phyloP scores from a whole-genome alignment of 2,329 filamentous ascomycete species.

The Fusarium buxicola region DNA sequence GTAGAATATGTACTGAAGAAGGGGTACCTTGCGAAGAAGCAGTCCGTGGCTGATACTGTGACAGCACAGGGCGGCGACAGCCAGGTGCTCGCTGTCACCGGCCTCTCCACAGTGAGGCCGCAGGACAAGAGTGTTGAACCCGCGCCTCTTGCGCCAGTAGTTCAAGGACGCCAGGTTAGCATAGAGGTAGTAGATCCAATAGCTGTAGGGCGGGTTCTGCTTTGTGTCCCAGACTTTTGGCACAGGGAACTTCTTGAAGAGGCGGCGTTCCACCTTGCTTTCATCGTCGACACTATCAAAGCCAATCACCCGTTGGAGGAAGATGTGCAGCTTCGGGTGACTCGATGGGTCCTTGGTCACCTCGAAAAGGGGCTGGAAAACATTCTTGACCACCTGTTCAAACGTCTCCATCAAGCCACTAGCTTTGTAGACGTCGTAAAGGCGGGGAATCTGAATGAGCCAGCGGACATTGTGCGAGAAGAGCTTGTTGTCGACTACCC shows the following conservation, averaged over 20 bases:
- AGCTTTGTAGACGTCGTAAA: conserved; percentile 96
- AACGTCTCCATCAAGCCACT: conserved; percentile 88
- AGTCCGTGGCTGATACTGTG: conserved; percentile 98
- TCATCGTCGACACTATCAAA: conserved; percentile 99
- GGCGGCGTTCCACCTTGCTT: conserved; percentile 91
- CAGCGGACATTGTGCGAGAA: conserved; percentile 98
- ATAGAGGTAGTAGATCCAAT: conserved; percentile 98
- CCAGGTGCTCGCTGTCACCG: conserved; percentile 95
- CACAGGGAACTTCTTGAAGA: conserved; percentile 96
- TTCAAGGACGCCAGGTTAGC: conserved; percentile 95
- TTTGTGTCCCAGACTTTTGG: conserved; percentile 89
- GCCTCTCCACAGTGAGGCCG: conserved; percentile 97
- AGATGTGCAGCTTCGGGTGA: conserved; percentile 93
- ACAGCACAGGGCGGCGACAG: conserved; percentile 89
- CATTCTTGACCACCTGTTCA: conserved; percentile 88
- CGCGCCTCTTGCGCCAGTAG: conserved; percentile 87
- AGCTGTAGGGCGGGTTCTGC: conserved; percentile 97
- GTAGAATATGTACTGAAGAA: conserved; percentile 97
- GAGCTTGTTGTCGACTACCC: conserved; percentile 98
- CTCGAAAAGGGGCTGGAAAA: conserved; percentile 95
- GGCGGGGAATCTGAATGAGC: conserved; percentile 93
- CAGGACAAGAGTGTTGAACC: conserved; percentile 95
- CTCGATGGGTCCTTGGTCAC: conserved; percentile 87
- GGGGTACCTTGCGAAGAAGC: conserved; percentile 89
- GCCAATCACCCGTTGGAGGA: conserved; percentile 93